Evolutionary conservation across 2,329 filamentous ascomycete species (phyloP).

Genomic region (Kalmusia sp.): DNA sequence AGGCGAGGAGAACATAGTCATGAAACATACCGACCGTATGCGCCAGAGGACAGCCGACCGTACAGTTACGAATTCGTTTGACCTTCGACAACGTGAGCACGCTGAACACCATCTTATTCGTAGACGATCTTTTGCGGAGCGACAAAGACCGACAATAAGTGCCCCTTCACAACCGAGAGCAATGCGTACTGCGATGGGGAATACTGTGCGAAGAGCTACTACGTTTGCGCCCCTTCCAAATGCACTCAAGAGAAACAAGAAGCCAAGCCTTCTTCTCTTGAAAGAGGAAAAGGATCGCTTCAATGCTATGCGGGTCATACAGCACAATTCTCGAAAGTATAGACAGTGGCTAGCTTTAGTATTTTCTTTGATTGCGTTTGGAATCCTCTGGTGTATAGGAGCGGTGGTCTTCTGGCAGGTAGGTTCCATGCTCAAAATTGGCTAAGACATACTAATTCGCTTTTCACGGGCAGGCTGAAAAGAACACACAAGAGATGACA

Average conservation of each 20-base stretch:
- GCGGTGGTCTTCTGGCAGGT: slow-evolving; percentile 74
- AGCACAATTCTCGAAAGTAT: slow-evolving; percentile 67
- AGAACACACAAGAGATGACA: slow-evolving; percentile 61
- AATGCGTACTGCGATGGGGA: slow-evolving; percentile 29
- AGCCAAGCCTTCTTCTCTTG: slow-evolving; percentile 61
- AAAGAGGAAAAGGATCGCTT: slow-evolving; percentile 72
- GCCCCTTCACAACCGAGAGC: slow-evolving; percentile 30
- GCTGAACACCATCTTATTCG: slow-evolving; percentile 31
- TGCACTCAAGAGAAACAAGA: slow-evolving; percentile 24
- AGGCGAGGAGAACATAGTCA: slow-evolving; percentile 67
- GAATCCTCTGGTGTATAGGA: slow-evolving; percentile 80
- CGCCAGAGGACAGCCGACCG: slow-evolving; percentile 62
- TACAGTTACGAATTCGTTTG: slow-evolving; percentile 60
- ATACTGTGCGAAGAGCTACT: slow-evolving; percentile 11
- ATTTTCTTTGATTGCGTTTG: slow-evolving; percentile 72
- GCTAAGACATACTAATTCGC: neutral
- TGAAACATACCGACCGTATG: slow-evolving; percentile 63
- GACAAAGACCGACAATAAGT: slow-evolving; percentile 28
- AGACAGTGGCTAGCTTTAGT: slow-evolving; percentile 77
- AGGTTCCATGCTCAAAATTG: neutral
- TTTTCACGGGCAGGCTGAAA: slow-evolving; percentile 52
- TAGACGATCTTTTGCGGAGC: slow-evolving; percentile 16
- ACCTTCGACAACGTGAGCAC: slow-evolving; percentile 50
- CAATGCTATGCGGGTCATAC: slow-evolving; percentile 81
- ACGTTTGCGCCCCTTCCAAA: slow-evolving; percentile 15